A percentile compares a stretch with the other conserved stretches of the same genome.
phyloP scores from a whole-genome alignment of 2,329 filamentous ascomycete species.

The Camptophora hylomeconis region DNA sequence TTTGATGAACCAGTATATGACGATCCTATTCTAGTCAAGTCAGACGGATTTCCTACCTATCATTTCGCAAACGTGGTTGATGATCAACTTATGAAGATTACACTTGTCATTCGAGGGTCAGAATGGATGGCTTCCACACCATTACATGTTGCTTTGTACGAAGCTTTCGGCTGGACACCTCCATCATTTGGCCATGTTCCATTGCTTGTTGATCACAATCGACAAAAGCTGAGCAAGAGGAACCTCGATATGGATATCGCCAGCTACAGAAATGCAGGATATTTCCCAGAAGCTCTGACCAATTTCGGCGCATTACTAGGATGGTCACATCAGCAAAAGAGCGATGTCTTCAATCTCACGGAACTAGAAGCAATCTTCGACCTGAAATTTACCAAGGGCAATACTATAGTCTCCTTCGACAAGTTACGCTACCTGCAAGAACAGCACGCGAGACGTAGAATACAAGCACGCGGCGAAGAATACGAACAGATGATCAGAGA shows the following conservation, averaged over 20 bases:
- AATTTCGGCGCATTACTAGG: slow-evolving; percentile 82
- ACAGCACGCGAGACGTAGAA: slow-evolving; percentile 45
- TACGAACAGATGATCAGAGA: slow-evolving; percentile 27
- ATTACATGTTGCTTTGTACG: slow-evolving; percentile 60
- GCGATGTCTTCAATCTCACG: slow-evolving; percentile 58
- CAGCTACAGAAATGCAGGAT: slow-evolving; percentile 43
- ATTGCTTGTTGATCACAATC: slow-evolving; percentile 54
- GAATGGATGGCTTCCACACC: slow-evolving; percentile 97
- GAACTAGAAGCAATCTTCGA: slow-evolving; percentile 63
- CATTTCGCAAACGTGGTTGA: slow-evolving; percentile 96
- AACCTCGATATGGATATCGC: slow-evolving; percentile 53
- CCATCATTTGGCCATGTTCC: slow-evolving; percentile 73
- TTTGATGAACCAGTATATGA: slow-evolving; percentile 44
- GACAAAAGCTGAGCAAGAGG: slow-evolving; percentile 77
- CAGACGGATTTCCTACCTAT: slow-evolving; percentile 86
- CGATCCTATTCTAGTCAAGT: slow-evolving; percentile 83
- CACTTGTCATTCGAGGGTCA: slow-evolving; percentile 82
- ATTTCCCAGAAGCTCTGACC: slow-evolving; percentile 50
- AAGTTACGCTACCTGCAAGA: slow-evolving; percentile 74
- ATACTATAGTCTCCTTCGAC: slow-evolving; percentile 66
- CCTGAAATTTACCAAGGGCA: slow-evolving; percentile 80
- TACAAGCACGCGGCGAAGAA: slow-evolving; percentile 30
- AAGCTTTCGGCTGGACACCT: slow-evolving; percentile 61
- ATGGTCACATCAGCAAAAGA: slow-evolving; percentile 58
- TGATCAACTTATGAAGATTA: slow-evolving; percentile 89